phyloP scores from a whole-genome alignment of 192 early-diverging fungal species.

The Podila clonocystis region DNA sequence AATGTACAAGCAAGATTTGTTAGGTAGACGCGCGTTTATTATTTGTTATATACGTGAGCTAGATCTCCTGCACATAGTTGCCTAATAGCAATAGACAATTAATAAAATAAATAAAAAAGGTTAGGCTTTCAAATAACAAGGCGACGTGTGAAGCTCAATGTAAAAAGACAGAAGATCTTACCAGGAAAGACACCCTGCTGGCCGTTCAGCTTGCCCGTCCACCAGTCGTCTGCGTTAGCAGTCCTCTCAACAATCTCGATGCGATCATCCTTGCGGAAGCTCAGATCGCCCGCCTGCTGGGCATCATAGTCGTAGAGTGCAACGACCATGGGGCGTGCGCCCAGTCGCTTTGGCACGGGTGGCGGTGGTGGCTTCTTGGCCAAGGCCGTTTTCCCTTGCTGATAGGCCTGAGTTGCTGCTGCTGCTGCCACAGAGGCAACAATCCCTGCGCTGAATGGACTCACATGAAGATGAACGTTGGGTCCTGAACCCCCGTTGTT shows the following conservation, averaged over 20 bases:
- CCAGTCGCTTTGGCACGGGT: constrained; percentile 29
- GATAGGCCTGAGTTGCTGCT: constrained; percentile 21
- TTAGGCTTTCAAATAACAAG: neutral
- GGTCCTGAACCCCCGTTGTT: constrained; percentile 11
- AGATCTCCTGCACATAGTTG: constrained; percentile 34
- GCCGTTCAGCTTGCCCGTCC: constrained; percentile 78
- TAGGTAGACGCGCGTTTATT: neutral
- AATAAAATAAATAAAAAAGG: neutral
- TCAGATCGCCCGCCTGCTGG: constrained; percentile 76
- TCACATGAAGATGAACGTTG: constrained; percentile 42
- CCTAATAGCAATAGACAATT: neutral
- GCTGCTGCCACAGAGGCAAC: constrained; percentile 33
- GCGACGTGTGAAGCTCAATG: too few species aligned
- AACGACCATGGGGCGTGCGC: constrained; percentile 59
- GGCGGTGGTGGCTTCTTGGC: constrained; percentile 52
- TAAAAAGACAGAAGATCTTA: constrained; percentile 21
- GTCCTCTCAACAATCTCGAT: constrained; percentile 78
- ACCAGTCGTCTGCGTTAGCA: constrained; percentile 78
- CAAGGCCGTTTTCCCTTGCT: constrained; percentile 9
- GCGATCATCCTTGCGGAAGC: constrained; percentile 73
- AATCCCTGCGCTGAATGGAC: constrained; percentile 41
- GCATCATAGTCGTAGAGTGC: constrained; percentile 86
- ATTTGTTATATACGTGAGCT: neutral
- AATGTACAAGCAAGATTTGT: too few species aligned
- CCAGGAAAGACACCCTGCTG: constrained; percentile 78